A percentile compares a stretch with the other conserved stretches of the same genome.
phyloP scores from a whole-genome alignment of 139 green algal genomes.

The Pedinophyceae sp. region DNA sequence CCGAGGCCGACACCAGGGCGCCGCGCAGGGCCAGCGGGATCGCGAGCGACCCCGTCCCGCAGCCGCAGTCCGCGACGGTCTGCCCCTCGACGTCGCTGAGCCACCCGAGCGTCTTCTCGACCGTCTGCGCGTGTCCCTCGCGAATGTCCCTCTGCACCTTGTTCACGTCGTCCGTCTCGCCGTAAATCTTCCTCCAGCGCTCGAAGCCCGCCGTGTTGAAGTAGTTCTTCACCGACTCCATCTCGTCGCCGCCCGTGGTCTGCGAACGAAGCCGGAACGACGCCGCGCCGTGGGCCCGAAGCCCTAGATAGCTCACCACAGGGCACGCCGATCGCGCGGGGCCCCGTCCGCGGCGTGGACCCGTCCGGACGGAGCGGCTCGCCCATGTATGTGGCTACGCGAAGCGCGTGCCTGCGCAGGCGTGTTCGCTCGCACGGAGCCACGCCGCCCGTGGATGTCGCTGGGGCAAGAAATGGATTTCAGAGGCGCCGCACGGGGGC shows the following conservation, averaged over 20 bases:
- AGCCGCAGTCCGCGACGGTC: slow-evolving; percentile 78
- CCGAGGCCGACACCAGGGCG: slow-evolving; percentile 57
- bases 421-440: too few species aligned
- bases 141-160: slow-evolving; percentile 43
- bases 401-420: too few species aligned
- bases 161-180: slow-evolving; percentile 96
- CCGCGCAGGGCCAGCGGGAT: slow-evolving; percentile 34
- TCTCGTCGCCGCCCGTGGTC: slow-evolving; percentile 83
- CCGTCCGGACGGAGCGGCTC: too few species aligned
- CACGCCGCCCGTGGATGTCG: too few species aligned
- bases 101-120: slow-evolving; percentile 92
- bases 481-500: too few species aligned
- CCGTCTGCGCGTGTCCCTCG: slow-evolving; percentile 81
- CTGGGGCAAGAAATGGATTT: too few species aligned
- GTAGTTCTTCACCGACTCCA: slow-evolving; percentile 84
- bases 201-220: slow-evolving; percentile 91
- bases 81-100: slow-evolving; percentile 54
- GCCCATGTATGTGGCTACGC: too few species aligned
- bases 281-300: too few species aligned
- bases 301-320: too few species aligned
- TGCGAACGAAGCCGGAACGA: too few species aligned
- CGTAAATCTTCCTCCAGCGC: slow-evolving; percentile 97
- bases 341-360: too few species aligned
- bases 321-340: too few species aligned
- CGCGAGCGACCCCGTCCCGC: slow-evolving; percentile 61